These are phyloP conservation scores for Begonia peltatifolia DNA, from an alignment of 306 rosid species.

Conservation along the genomic window DNA sequence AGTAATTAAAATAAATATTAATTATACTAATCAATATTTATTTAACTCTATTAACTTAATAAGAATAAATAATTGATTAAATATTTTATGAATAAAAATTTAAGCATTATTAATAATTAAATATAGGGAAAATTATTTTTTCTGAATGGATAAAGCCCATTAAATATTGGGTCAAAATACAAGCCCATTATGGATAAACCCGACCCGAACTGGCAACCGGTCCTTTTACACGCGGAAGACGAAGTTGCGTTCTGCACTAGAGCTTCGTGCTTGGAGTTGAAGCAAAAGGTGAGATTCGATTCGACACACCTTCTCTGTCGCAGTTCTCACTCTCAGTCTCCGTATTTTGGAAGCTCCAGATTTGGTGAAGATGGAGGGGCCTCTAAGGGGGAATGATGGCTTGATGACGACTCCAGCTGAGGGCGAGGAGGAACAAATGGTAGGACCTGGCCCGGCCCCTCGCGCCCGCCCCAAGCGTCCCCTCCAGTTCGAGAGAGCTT, in stretches of 20 bases:
- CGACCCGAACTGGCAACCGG: too few species aligned
- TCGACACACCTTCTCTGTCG: neutral
- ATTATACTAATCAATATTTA: too few species aligned
- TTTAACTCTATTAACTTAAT: too few species aligned
- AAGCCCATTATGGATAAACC: too few species aligned
- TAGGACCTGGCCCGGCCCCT: conserved; percentile 87
- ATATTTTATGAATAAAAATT: too few species aligned
- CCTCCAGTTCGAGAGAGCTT: conserved; percentile 92
- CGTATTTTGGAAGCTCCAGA: neutral
- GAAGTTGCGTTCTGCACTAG: neutral
- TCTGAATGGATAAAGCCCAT: too few species aligned
- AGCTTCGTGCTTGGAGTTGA: neutral
- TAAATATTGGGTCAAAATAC: too few species aligned
- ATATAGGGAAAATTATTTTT: too few species aligned
- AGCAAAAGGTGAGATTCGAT: too few species aligned
- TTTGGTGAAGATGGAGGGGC: conserved; percentile 14
- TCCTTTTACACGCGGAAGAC: neutral
- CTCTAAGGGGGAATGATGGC: conserved; percentile 14
- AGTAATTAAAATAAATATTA: too few species aligned
- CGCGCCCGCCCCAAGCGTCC: conserved; percentile 75
- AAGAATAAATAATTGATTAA: too few species aligned
- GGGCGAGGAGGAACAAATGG: conserved; percentile 30
- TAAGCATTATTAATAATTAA: too few species aligned
- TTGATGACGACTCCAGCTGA: conserved; percentile 12
- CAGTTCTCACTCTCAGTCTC: neutral